Evolutionary conservation across 1,139 yeast genomes (phyloP), one percentile per base, ranked within the genome.

Genomic region (Candida sanyaensis): DNA sequence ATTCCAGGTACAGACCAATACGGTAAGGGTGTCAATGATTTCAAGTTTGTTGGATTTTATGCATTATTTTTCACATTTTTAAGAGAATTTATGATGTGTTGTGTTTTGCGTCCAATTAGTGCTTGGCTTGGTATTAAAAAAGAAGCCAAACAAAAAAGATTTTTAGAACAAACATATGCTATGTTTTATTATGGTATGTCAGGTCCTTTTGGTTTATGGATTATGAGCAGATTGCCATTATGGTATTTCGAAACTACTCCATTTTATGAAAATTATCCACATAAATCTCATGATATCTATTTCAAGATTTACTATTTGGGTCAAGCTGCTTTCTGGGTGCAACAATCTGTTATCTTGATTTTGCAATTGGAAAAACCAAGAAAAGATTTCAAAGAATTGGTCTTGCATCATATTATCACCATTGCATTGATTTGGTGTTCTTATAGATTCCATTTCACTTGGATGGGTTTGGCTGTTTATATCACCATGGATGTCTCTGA

Each of bases 301-400:
- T 88, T 88, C 71, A 93, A 93, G 71, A 64, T 83, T 13, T 95
- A 87, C 64, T 95, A 93, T 66, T 75, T 93, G 55, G 84, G 90
- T 37, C 99, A 93, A 71, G 97, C 98, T 6, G 88, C 97, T 2
- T 93, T 90, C 68, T 93, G 99, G 99, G 84, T 91, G 13, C 99
- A 93, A 71, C 99, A 93, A 69, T 86, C 95, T 1, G 83, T 88
- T 38, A 86, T 93, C 27, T 75, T 93, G 53, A 70, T 84, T 48
- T 75, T 95, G 55, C 96, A 88, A 66, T 78, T 93, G 53, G 99
- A 93, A 68, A 90, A 90, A 66, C 98, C 97, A 49, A 80, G 99
- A 66, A 91, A 90, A 67, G 99, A 93, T 66, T 92, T 86, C 68
- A 75, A 83, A 58, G 99, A 93, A 68, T 79, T 93, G 54, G 91